Evolutionary conservation across 2,329 filamentous ascomycete species (phyloP).

Genomic region (Fusarium lateritium): DNA sequence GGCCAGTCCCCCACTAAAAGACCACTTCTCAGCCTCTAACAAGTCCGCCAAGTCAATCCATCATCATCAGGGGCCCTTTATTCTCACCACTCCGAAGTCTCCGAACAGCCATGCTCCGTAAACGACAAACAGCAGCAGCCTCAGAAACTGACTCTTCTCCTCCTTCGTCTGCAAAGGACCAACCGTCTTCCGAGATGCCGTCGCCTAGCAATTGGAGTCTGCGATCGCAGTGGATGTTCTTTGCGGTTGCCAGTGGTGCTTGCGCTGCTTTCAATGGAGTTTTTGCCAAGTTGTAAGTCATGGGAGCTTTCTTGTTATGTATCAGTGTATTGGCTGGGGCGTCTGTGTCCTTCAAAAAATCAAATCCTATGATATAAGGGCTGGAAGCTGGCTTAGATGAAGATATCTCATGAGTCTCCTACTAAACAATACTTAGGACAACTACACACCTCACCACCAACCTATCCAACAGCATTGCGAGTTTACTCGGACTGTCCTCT

Average conservation of each 20-base stretch:
- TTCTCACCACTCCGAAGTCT: constrained; percentile 39
- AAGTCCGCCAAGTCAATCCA: constrained; percentile 34
- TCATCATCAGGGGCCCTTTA: constrained; percentile 33
- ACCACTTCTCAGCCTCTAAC: constrained; percentile 31
- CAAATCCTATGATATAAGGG: too few relatives aligned
- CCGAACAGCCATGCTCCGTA: constrained; percentile 49
- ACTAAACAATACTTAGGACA: constrained; percentile 58
- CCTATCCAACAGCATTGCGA: constrained; percentile 63
- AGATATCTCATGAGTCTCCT: neutral
- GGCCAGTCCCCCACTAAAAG: constrained; percentile 40
- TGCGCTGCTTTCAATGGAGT: constrained; percentile 87
- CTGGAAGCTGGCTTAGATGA: neutral
- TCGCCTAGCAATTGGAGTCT: constrained; percentile 50
- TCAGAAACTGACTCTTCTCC: constrained; percentile 19
- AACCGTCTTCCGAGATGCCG: constrained; percentile 28
- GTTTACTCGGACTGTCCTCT: constrained; percentile 59
- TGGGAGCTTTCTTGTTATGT: neutral
- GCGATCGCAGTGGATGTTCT: constrained; percentile 72
- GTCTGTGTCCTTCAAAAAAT: neutral
- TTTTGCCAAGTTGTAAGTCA: constrained; percentile 83
- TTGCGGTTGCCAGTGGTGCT: constrained; percentile 80
- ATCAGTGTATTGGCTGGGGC: neutral
- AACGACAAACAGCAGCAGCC: constrained; percentile 41
- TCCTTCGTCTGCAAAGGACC: neutral
- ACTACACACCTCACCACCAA: constrained; percentile 69